Evolutionary conservation across 148 eudicot genomes (phyloP).

Genomic region (Chenopodium suecicum): DNA sequence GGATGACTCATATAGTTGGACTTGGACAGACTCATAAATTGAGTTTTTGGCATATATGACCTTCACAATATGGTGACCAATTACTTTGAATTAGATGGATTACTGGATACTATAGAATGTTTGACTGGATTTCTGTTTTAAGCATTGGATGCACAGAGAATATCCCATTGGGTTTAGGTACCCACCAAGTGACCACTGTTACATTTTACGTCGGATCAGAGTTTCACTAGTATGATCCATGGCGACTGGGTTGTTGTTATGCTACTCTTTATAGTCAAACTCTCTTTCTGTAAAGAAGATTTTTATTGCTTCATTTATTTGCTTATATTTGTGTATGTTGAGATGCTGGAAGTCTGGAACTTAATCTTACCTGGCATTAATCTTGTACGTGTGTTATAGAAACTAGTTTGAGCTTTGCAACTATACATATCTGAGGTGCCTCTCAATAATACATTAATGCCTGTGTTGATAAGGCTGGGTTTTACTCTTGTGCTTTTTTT

Average conservation of each 20-base stretch:
- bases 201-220: not conserved
- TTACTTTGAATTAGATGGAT: not conserved
- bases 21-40: not conserved
- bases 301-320: not conserved
- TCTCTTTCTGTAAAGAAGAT: not conserved
- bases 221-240: not conserved
- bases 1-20: not conserved
- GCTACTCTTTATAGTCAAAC: not conserved
- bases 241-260: not conserved
- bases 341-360: not conserved
- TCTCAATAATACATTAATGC: not conserved
- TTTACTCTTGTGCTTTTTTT: not conserved
- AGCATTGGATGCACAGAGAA: not conserved
- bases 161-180: no score
- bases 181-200: not conserved
- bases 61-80: not conserved
- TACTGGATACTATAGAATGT: not conserved
- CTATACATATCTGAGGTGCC: not conserved
- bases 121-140: not conserved
- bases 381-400: not conserved
- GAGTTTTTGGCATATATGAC: not conserved
- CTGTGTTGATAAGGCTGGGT: not conserved
- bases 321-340: not conserved
- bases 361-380: not conserved
- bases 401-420: not conserved